Evolutionary conservation across 805 yeast species (phyloP), one percentile per base, ranked within the genome.

Genomic region (Saccharomycopsis sp.): DNA sequence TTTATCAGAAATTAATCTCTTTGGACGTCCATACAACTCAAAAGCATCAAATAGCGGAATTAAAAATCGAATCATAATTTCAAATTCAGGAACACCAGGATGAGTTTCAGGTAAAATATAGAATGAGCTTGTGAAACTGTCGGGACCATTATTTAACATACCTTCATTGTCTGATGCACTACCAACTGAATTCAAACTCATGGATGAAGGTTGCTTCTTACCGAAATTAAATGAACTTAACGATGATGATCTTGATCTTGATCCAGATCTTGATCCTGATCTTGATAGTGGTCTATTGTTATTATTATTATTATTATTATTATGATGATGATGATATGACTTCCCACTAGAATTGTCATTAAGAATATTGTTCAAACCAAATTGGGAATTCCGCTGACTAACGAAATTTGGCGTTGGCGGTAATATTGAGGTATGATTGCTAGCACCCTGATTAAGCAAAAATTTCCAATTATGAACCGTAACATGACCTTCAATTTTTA

Each of bases 21-120:
- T 65, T 1, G 94, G 93, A 53, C 93, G 69, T 6, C 94, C 94
- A 55, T 84, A 84, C 38, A 84, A 59, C 56, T 71, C 74, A 62
- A 82, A 84, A 3, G 81, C 68, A 58, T 84, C 85, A 66, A 80
- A 72, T 16, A 82, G 67, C 38, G 87, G 90, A 26, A 84, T 69
- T 50, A 81, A 65, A 55, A 77, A 70, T 48, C 94, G 65, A 36
- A 84, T 74, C 77, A 82, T 77, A 13, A 84, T 84, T 57, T 84
- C 93, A 40, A 77, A 72, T 14, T 80, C 79, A 38, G 74, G 70
- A 23, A 84, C 90, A 33, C 85, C 84, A 3, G 81, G 79, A 60
- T 84, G 94, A 21, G 74, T 58, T 43, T 74, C 77, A 3, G 94
- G 93, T 69, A 84, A 77, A 44, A 79, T 64, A 58, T 77, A 78